Conservation (phyloP, 768 basidiomycete species). For the Boletus barrowsii region DNA sequence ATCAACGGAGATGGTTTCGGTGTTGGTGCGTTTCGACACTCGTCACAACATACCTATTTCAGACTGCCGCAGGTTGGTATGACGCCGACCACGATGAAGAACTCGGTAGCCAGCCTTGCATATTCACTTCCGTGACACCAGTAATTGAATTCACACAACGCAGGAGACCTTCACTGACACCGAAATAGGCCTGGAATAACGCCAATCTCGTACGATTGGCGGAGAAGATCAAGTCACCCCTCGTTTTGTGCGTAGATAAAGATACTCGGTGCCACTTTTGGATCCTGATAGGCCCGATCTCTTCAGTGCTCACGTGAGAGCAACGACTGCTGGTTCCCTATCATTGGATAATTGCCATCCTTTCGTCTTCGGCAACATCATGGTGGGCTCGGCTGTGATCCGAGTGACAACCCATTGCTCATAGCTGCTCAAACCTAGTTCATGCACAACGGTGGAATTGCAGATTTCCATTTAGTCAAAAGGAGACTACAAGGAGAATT, state of each 20-base stretch:
- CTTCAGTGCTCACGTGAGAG: conserved; percentile 82
- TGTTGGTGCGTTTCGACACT: conserved; percentile 57
- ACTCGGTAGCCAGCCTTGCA: conserved; percentile 83
- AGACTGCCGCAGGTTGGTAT: conserved; percentile 73
- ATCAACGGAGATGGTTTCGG: conserved; percentile 97
- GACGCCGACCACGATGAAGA: conserved; percentile 83
- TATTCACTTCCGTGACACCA: conserved; percentile 93
- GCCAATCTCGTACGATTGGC: conserved; percentile 89
- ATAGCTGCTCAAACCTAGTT: conserved; percentile 48
- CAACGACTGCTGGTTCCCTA: conserved; percentile 89
- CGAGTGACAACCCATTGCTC: neutral
- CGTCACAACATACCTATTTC: neutral
- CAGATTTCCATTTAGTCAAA: conserved; percentile 79
- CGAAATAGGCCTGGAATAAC: conserved; percentile 89
- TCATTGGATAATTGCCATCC: conserved; percentile 95
- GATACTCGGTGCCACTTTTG: neutral
- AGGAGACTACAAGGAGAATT: conserved; percentile 72
- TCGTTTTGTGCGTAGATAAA: conserved; percentile 74
- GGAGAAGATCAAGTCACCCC: conserved; percentile 93
- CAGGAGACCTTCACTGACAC: conserved; percentile 8
- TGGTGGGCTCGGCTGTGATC: conserved; percentile 49
- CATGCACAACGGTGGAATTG: conserved; percentile 97
- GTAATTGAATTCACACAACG: conserved; percentile 40
- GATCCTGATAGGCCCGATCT: neutral
- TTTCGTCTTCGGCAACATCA: conserved; percentile 86